Evolutionary conservation across 331 rosid genomes (phyloP).

Genomic region (Telfairia occidentalis): DNA sequence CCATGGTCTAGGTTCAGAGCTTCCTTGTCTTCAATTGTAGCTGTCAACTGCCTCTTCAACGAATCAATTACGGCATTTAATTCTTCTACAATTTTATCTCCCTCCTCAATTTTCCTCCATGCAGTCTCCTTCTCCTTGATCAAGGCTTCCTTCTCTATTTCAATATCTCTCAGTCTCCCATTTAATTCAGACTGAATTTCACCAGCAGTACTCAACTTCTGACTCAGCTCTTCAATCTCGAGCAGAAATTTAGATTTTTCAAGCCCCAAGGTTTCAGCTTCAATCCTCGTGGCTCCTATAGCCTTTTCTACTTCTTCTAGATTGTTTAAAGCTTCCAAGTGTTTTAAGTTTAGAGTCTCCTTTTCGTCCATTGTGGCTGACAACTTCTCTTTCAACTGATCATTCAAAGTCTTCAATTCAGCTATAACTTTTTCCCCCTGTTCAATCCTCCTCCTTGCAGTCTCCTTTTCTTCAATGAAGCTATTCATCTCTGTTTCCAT

Average conservation of each 20-base stretch:
- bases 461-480: conserved; percentile 49
- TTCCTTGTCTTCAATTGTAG: conserved; percentile 40
- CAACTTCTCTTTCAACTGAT: conserved; percentile 42
- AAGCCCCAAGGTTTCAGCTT: conserved; percentile 36
- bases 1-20: conserved; percentile 18
- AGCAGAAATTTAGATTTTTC: conserved; percentile 38
- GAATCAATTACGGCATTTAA: conserved; percentile 33
- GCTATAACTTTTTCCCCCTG: conserved; percentile 38
- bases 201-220: conserved; percentile 38
- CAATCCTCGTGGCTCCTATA: conserved; percentile 36
- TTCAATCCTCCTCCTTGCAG: conserved; percentile 36
- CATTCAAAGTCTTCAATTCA: conserved; percentile 27
- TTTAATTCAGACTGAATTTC: conserved; percentile 49
- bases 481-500: conserved; percentile 33
- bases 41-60: conserved; percentile 41
- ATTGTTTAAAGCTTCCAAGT: conserved; percentile 43
- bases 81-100: conserved; percentile 33
- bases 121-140: conserved; percentile 49
- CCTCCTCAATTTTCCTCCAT: conserved; percentile 44
- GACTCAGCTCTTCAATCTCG: conserved; percentile 41
- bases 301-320: conserved; percentile 48
- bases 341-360: conserved; percentile 50
- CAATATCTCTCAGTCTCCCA: conserved; percentile 37
- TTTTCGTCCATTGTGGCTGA: conserved; percentile 46
- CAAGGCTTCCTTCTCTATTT: conserved; percentile 37